Conservation (phyloP, 805 yeast genomes). For the Pichia nakasei region DNA sequence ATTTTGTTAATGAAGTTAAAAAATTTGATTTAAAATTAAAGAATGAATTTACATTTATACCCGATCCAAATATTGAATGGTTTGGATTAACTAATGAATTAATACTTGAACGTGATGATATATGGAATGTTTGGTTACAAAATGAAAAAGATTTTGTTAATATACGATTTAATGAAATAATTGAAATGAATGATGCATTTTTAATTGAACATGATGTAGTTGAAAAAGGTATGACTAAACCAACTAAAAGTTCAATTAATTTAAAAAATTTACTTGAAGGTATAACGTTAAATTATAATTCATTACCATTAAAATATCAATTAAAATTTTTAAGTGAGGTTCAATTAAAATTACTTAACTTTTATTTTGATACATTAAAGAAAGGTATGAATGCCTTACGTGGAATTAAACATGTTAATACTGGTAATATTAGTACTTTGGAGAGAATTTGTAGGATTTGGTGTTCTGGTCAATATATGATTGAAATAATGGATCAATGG, state of each 20-base stretch:
- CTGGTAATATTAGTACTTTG: constrained; percentile 19
- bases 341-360: constrained; percentile 48
- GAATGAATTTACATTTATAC: constrained; percentile 28
- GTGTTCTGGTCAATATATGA: constrained; percentile 29
- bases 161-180: constrained; percentile 43
- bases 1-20: constrained; percentile 48
- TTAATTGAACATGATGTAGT: constrained; percentile 49
- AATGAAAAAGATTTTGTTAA: constrained; percentile 46
- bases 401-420: constrained; percentile 18
- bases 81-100: constrained; percentile 22
- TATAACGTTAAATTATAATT: constrained; percentile 44
- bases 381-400: constrained; percentile 36
- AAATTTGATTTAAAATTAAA: constrained; percentile 47
- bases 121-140: constrained; percentile 41
- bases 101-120: constrained; percentile 18
- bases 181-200: constrained; percentile 41
- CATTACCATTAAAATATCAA: constrained; percentile 44
- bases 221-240: constrained; percentile 36
- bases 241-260: constrained; percentile 55
- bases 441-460: constrained; percentile 35
- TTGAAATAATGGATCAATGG: constrained; percentile 34
- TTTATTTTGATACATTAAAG: constrained; percentile 36
- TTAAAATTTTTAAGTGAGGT: constrained; percentile 48
- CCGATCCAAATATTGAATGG: constrained; percentile 16
- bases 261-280: constrained; percentile 49